A percentile compares a stretch with the other conserved stretches of the same genome.
These are phyloP conservation scores for Pseudoturritis turrita DNA, from an alignment of 345 rosid genomes.

Conservation along the genomic window DNA sequence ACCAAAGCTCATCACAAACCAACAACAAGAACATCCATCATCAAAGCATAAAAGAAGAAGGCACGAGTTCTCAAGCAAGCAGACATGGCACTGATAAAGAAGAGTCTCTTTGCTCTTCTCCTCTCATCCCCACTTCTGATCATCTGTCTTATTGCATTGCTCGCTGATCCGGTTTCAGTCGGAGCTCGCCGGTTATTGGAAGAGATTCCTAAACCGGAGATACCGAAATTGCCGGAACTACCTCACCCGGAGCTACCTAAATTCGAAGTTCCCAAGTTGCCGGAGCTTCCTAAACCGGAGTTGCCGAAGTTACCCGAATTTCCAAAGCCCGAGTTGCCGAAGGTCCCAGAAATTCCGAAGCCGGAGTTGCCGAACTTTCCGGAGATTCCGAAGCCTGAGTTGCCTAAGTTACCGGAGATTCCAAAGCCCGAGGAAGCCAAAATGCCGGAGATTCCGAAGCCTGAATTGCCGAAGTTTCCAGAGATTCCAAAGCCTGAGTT, in stretches of 20 bases:
- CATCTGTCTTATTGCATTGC: constrained; percentile 18
- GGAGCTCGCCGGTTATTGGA: constrained; percentile 28
- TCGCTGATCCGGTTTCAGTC: constrained; percentile 13
- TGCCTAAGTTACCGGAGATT: background rate
- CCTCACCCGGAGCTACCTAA: constrained; percentile 31
- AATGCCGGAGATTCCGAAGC: constrained; percentile 2
- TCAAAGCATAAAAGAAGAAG: background rate
- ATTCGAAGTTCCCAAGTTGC: constrained; percentile 19
- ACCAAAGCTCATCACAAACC: constrained; percentile 20
- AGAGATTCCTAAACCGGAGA: constrained; percentile 31
- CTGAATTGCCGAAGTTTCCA: background rate
- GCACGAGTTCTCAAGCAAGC: constrained; percentile 1
- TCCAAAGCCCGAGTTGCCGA: constrained; percentile 27
- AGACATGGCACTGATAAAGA: constrained; percentile 27
- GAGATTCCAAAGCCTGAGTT: constrained; percentile 14
- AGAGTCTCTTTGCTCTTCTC: constrained; percentile 16
- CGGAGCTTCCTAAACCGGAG: constrained; percentile 26
- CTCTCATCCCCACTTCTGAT: constrained; percentile 22
- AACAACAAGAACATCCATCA: background rate
- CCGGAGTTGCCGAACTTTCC: constrained; percentile 4
- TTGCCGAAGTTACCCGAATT: constrained; percentile 16
- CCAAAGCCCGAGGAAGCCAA: constrained; percentile 18
- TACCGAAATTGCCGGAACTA: constrained; percentile 25
- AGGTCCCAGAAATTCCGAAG: background rate
- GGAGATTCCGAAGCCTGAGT: constrained; percentile 15